phyloP scores from a whole-genome alignment of 2,329 filamentous ascomycete genomes.

The Dactylonectria estremocensis region DNA sequence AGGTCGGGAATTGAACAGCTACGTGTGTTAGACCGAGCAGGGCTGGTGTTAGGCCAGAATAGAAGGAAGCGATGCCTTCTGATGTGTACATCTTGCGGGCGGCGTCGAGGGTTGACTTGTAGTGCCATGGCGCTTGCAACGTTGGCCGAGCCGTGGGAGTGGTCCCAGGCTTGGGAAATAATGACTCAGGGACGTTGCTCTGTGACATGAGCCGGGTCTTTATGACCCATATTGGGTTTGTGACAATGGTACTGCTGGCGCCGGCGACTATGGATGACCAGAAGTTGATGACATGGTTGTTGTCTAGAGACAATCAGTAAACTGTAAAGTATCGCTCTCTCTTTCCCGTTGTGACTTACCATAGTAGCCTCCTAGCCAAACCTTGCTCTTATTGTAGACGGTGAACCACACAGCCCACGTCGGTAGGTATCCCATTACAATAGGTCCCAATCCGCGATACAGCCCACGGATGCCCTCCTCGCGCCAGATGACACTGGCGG shows the following conservation, averaged over 20 bases:
- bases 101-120: slow-evolving; percentile 89
- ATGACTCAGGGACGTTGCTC: slow-evolving; percentile 67
- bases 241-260: slow-evolving; percentile 92
- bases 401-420: slow-evolving; percentile 99
- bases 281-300: slow-evolving; percentile 84
- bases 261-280: slow-evolving; percentile 94
- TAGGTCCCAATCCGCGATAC: slow-evolving; percentile 94
- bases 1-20: slow-evolving; percentile 96
- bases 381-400: slow-evolving; percentile 92
- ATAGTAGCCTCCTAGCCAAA: slow-evolving; percentile 77
- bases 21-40: slow-evolving; percentile 94
- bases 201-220: slow-evolving; percentile 99
- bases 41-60: slow-evolving; percentile 93
- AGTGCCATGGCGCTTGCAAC: slow-evolving; percentile 87
- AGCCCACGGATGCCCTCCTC: slow-evolving; percentile 92
- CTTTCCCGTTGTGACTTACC: slow-evolving; percentile 60
- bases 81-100: slow-evolving; percentile 95
- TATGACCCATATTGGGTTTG: slow-evolving; percentile 99
- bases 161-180: slow-evolving; percentile 64
- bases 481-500: slow-evolving; percentile 85
- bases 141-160: slow-evolving; percentile 70
- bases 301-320: slow-evolving; percentile 67
- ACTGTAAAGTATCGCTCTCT: not conserved
- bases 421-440: slow-evolving; percentile 94
- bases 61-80: slow-evolving; percentile 92